These are phyloP conservation scores for Colletotrichum sp. DNA, from an alignment of 2,329 filamentous ascomycete species.

Conservation along the genomic window DNA sequence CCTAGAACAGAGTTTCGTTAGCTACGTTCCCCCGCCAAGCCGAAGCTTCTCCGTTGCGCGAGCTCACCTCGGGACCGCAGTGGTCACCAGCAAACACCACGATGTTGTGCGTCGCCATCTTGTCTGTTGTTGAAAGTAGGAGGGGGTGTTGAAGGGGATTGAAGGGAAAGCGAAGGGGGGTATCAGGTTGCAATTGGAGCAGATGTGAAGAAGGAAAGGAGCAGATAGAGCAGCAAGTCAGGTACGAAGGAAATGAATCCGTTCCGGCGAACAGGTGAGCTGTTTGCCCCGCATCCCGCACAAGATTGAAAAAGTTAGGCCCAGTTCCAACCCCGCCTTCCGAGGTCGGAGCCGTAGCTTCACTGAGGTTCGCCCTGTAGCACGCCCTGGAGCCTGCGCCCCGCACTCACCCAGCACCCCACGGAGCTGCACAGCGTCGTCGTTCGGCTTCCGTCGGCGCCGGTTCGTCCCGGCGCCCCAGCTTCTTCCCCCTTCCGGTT, in stretches of 20 bases:
- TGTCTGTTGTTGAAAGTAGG: slow-evolving; percentile 23
- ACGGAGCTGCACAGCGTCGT: not conserved
- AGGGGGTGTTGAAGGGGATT: not conserved
- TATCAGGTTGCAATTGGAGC: not conserved
- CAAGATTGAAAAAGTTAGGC: slow-evolving; percentile 23
- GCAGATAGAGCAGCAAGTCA: not conserved
- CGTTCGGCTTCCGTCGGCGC: slow-evolving; percentile 10
- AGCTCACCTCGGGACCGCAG: slow-evolving; percentile 77
- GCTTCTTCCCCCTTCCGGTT: not conserved
- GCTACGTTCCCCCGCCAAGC: slow-evolving; percentile 2
- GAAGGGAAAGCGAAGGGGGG: not conserved
- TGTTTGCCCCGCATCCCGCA: slow-evolving; percentile 20
- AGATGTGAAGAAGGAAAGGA: not conserved
- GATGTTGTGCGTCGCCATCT: slow-evolving; percentile 75
- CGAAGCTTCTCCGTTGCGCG: not conserved
- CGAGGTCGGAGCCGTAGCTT: slow-evolving; percentile 35
- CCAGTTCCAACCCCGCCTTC: slow-evolving; percentile 36
- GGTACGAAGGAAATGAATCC: not conserved
- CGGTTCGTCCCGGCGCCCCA: slow-evolving; percentile 12
- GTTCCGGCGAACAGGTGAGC: not conserved
- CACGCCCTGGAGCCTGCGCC: not conserved
- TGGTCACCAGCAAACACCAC: slow-evolving; percentile 86
- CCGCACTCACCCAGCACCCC: not conserved
- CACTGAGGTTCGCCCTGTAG: not conserved
- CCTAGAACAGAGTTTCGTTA: slow-evolving; percentile 42